phyloP scores from a whole-genome alignment of 371 early-diverging fungal species.

The Lichtheimia corymbifera region DNA sequence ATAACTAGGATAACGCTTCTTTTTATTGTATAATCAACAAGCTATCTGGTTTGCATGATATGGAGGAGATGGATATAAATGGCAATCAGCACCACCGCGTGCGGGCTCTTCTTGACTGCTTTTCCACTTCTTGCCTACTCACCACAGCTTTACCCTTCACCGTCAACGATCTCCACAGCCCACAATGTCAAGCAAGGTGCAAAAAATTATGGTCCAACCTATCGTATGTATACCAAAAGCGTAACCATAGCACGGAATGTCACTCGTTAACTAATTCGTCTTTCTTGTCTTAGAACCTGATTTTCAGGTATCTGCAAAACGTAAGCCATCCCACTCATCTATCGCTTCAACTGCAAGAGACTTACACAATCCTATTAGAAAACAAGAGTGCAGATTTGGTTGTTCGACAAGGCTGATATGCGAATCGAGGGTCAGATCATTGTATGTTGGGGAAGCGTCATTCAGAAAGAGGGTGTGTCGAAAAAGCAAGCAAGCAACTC shows the following conservation, averaged over 20 bases:
- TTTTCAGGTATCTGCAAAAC: slow-evolving; percentile 88
- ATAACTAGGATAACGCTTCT: no score
- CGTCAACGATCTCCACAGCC: not conserved
- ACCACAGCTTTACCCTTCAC: not conserved
- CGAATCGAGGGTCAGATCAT: slow-evolving; percentile 93
- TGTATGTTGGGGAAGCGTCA: slow-evolving; percentile 45
- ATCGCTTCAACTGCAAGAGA: no score
- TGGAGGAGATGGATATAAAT: not conserved
- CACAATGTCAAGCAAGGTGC: slow-evolving; percentile 82
- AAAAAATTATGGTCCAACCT: slow-evolving; percentile 96
- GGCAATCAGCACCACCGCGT: no score
- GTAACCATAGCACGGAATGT: not conserved
- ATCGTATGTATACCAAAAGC: slow-evolving; percentile 62
- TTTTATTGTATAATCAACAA: no score
- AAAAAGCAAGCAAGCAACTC: not conserved
- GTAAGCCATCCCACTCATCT: slow-evolving; percentile 31
- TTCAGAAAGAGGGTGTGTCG: not conserved
- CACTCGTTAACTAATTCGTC: not conserved
- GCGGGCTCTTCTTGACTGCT: not conserved
- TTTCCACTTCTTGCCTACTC: not conserved
- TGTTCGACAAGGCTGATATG: slow-evolving; percentile 83
- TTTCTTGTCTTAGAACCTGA: slow-evolving; percentile 73
- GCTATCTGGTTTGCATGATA: not conserved
- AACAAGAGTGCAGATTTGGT: slow-evolving; percentile 91
- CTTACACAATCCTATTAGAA: slow-evolving; percentile 50